These are phyloP conservation scores for Podospora didyma DNA, from an alignment of 495 filamentous ascomycete species.

Conservation along the genomic window DNA sequence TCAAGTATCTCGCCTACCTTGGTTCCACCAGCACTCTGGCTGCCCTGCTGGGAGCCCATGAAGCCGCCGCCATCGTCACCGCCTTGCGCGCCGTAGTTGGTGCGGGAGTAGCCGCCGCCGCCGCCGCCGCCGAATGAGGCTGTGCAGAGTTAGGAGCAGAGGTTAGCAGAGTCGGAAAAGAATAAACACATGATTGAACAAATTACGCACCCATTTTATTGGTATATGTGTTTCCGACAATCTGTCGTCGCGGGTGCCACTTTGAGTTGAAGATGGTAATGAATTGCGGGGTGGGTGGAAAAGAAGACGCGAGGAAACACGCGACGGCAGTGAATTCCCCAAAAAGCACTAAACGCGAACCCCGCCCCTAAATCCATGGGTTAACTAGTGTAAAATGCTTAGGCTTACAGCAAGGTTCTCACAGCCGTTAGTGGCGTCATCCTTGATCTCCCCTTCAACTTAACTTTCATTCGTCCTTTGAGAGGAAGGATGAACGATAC, in stretches of 20 bases:
- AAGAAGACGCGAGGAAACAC: no score
- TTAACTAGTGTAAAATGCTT: no score
- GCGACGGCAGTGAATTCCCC: background rate
- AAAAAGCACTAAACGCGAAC: no score
- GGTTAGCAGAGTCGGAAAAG: background rate
- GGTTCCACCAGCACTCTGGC: constrained; percentile 27
- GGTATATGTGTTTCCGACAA: background rate
- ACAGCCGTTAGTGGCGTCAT: no score
- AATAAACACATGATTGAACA: background rate
- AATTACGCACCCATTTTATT: constrained; percentile 10
- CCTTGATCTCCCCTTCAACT: no score
- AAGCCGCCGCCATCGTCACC: constrained; percentile 45
- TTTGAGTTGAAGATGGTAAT: no score
- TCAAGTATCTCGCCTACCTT: constrained; percentile 12
- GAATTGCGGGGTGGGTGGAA: no score
- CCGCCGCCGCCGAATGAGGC: constrained; percentile 31
- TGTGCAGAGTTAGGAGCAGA: constrained; percentile 1
- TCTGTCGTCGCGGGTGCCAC: background rate
- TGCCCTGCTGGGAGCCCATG: constrained; percentile 41
- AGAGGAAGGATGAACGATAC: no score
- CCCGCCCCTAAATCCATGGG: no score
- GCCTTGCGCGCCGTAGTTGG: constrained; percentile 35
- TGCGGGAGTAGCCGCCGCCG: constrained; percentile 29
- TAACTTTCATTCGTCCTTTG: no score
- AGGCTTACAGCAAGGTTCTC: no score